Conservation (phyloP, 106 monocot genomes). For the Chionographis japonica region DNA sequence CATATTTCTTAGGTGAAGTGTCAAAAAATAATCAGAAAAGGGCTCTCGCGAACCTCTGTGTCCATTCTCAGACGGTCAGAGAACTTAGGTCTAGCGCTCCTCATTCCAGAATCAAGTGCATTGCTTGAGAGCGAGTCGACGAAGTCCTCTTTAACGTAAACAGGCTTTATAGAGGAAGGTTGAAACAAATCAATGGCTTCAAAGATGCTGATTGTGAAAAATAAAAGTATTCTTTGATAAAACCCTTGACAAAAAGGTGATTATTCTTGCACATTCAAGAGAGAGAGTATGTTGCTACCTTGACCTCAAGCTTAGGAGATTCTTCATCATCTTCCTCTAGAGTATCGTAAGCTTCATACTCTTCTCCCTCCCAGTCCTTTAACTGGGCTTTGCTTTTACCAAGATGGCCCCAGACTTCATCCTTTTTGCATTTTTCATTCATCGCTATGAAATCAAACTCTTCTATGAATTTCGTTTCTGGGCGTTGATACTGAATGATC, state of each 20-base stretch:
- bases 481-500: conserved; percentile 31
- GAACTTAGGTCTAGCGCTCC: conserved; percentile 55
- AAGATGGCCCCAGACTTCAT: conserved; percentile 94
- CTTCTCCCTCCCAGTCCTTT: conserved; percentile 39
- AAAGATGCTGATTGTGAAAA: neutral
- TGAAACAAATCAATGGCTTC: neutral
- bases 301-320: conserved; percentile 16
- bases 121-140: conserved; percentile 82
- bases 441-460: conserved; percentile 94
- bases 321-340: conserved; percentile 33
- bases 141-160: conserved; percentile 83
- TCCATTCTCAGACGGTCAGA: conserved; percentile 82
- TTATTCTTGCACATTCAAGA: neutral
- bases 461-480: conserved; percentile 62
- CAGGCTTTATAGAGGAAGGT: conserved; percentile 32
- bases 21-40: neutral
- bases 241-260: neutral
- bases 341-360: conserved; percentile 25
- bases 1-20: neutral
- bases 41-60: conserved; percentile 51
- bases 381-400: conserved; percentile 55
- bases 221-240: neutral
- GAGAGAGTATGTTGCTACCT: conserved; percentile 21
- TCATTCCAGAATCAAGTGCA: conserved; percentile 40
- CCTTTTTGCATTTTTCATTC: conserved; percentile 99